Evolutionary conservation across 768 basidiomycete species (phyloP).

Genomic region (Cystobasidium onofrii): DNA sequence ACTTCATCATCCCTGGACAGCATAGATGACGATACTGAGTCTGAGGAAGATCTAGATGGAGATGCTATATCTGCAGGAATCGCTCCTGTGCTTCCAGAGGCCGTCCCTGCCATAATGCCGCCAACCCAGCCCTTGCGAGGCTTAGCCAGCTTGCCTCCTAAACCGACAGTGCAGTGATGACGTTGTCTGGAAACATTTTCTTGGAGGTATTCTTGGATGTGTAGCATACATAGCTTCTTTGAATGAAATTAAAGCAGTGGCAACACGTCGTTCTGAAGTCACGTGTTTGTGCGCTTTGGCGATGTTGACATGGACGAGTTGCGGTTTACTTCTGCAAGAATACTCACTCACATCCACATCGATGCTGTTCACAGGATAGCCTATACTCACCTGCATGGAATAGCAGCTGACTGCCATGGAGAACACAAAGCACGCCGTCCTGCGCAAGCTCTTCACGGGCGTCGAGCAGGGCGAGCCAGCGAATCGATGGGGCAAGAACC

Average conservation of each 20-base stretch:
- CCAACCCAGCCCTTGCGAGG: not conserved
- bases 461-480: slow-evolving; percentile 17
- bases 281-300: not conserved
- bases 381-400: not conserved
- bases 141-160: not conserved
- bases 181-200: no score
- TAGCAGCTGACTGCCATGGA: not conserved
- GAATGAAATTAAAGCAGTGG: no score
- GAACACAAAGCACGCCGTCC: not conserved
- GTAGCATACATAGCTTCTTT: not conserved
- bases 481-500: slow-evolving; percentile 7
- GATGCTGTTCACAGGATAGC: no score
- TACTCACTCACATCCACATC: no score
- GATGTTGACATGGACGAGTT: not conserved
- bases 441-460: slow-evolving; percentile 22
- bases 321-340: no score
- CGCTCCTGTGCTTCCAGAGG: not conserved
- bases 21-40: not conserved
- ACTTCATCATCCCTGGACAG: not conserved
- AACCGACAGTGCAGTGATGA: not conserved
- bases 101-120: not conserved
- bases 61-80: not conserved
- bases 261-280: not conserved
- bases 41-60: not conserved
- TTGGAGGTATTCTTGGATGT: no score